Conservation (phyloP, 345 rosid genomes). For the Eucalyptus dawsonii region DNA sequence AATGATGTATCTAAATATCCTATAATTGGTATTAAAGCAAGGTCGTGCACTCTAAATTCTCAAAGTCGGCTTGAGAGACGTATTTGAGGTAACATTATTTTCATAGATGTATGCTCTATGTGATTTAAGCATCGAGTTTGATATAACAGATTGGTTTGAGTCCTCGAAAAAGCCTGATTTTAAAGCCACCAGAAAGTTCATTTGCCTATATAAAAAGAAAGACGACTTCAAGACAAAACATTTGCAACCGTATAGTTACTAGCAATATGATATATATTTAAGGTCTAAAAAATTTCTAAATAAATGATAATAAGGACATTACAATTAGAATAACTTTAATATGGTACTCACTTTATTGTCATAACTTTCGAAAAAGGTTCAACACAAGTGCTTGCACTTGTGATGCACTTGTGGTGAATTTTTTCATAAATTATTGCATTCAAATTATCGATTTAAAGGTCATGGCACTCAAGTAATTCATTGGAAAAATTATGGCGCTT, state of each 20-base stretch:
- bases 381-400: not conserved
- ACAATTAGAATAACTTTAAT: not conserved
- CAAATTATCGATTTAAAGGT: not conserved
- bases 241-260: not conserved
- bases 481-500: not conserved
- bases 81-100: not conserved
- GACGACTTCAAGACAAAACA: not conserved
- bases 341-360: not conserved
- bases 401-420: not conserved
- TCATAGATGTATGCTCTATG: not conserved
- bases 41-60: not conserved
- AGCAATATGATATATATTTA: no score
- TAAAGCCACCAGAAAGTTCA: not conserved
- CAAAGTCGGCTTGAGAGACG: not conserved
- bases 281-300: not conserved
- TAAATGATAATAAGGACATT: not conserved
- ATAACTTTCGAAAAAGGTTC: not conserved
- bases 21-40: not conserved
- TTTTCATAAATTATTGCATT: not conserved
- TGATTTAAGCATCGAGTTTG: not conserved
- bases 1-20: not conserved
- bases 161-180: not conserved
- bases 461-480: not conserved
- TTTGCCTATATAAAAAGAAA: not conserved
- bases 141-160: not conserved